Base-by-base conservation (phyloP, 176 grass and related monocot species). In the Aegilops sharonensis region DNA sequence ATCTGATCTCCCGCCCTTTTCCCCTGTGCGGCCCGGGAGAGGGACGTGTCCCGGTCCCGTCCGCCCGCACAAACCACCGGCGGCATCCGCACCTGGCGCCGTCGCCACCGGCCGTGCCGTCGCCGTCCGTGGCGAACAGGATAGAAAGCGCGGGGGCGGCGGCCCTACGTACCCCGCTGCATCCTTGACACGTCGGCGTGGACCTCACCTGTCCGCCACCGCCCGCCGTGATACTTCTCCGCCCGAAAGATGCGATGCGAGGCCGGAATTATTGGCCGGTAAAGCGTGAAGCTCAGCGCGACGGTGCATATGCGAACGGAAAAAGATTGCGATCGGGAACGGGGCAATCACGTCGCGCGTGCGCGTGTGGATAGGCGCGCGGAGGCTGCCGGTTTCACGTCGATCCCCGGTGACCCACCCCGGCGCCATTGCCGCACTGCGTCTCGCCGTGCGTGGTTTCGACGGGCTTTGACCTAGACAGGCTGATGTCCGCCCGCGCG, bases 81-180 rank as follows among this genome's bases (percentile, higher is more conserved):
- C 57, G 12, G 79, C 78, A 82, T 75, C 78, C 47, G 71, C 37
- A 9, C 37, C 8, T 39, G 37, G 37, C 37, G 37, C 37, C 37
- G 37, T 39, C 37, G 3, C 31, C 88, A 36, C 65, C 80, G 64
- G 45, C 54, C 27, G 29, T 11, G 72, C 72, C 32, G 66, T 89
- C 87, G 68, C 87, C 68, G 8, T 89, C 68, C 72, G 20, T 68
- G 60, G 82, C 77, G 9, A 74, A 68, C 80, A 91, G 37, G 85
- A 91, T 87, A 91, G 35, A 84, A 87, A 87, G 85, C 54, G 30
- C 15, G 23, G 47, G 40, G 77, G 68, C 75, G 14, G 62, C 70
- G 17, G 64, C 48, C 8, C 82, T 17, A 5, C 72, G 9, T 48
- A 31, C 17, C 57, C 35, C 50, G 54, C 81, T 52, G 45, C 76